Evolutionary conservation across 306 rosid species (phyloP), one percentile per base, ranked within the genome.

Genomic region (Ochetophila trinervis): DNA sequence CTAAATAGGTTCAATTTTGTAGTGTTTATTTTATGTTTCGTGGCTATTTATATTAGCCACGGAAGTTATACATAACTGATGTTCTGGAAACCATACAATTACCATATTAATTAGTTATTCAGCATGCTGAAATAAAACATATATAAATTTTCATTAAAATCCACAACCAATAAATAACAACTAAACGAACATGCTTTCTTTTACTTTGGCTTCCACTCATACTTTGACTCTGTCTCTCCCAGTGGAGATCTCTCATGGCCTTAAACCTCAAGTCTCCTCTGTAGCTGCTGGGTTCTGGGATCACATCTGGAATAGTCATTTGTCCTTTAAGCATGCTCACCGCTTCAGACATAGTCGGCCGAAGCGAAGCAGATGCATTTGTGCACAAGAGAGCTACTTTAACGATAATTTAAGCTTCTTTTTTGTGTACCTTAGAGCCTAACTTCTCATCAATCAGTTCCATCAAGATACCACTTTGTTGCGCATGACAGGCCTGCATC

Each of bases 291-390:
- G 85, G 80, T 50, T 85, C 83, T 15, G 84, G 86, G 56, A 79
- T 57, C 61, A 56, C 22, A 14, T 80, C 77, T 4, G 96, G 89
- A 72, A 87, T 74, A 8, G 3, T 19, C 22, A 32, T 47, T 60
- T 64, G 60, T 70, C 88, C 89, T 85, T 86, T 86, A 17, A 89
- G 89, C 87, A 83, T 85, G 55, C 68, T 79, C 60, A 87, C 89
- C 47, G 77, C 95, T 73, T 85, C 91, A 21, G 89, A 83, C 91
- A 89, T 89, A 20, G 76, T 76, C 37, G 94, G 94, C 76, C 96
- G 66, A 16, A 81, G 60, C 17, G 87, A 83, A 21, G 91, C 73
- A 3, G 94, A 81, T 4, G 76, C 80, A 57, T 78, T 81, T 20
- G 94, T 81, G 84, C 94, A 89, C 5, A 89, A 42, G 15, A 84